Percentiles rank a stretch among this genome's conserved stretches.
These are phyloP conservation scores for Fomitopsis pulvina DNA, from an alignment of 768 basidiomycete species.

Conservation along the genomic window DNA sequence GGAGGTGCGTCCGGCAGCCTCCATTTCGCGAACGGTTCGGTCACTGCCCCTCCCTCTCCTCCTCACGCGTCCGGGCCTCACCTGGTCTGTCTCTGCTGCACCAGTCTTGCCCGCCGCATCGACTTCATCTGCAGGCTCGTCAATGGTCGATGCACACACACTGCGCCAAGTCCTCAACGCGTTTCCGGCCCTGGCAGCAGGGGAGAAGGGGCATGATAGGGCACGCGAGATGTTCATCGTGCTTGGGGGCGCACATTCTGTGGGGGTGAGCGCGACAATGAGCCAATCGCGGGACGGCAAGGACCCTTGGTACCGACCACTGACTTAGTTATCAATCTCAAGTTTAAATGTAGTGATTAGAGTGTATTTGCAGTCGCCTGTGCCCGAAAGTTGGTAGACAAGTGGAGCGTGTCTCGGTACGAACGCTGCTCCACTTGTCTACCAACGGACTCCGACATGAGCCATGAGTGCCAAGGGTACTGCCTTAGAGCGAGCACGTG, in stretches of 20 bases:
- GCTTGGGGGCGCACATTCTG: slow-evolving; percentile 65
- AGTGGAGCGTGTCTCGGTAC: no score
- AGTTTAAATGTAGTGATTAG: no score
- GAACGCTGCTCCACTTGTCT: no score
- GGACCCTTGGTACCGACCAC: no score
- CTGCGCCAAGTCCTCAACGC: slow-evolving; percentile 64
- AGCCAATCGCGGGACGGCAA: slow-evolving; percentile 48
- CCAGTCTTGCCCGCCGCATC: slow-evolving; percentile 33
- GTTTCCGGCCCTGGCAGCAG: slow-evolving; percentile 72
- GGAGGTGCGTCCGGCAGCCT: slow-evolving; percentile 68
- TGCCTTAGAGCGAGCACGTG: no score
- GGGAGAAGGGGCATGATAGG: slow-evolving; percentile 62
- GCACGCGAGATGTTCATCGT: slow-evolving; percentile 73
- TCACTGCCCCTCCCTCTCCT: slow-evolving; percentile 54
- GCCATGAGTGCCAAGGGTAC: no score
- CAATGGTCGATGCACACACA: slow-evolving; percentile 43
- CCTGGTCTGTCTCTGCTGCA: slow-evolving; percentile 17
- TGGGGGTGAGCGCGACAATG: slow-evolving; percentile 25
- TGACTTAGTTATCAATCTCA: no score
- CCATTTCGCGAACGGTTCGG: no score
- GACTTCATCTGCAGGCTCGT: slow-evolving; percentile 41
- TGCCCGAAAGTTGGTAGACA: no score
- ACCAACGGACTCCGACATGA: no score
- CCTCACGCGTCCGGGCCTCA: slow-evolving; percentile 27
- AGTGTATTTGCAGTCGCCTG: no score